phyloP scores from a whole-genome alignment of 208 protist genomes.

The Jaenimonas drosophilae region DNA sequence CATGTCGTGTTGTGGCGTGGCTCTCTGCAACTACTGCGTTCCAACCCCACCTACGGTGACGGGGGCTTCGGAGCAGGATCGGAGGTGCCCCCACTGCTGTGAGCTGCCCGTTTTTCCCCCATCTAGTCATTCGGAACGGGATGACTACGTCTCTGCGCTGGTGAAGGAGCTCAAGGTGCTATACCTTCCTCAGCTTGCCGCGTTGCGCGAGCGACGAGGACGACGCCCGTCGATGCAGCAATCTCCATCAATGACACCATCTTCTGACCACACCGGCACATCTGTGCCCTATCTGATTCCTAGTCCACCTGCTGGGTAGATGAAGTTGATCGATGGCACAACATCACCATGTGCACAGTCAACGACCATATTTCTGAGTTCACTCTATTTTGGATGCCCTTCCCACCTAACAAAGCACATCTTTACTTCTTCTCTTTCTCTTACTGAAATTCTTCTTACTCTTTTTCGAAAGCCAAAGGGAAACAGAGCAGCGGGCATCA shows the following conservation, averaged over 20 bases:
- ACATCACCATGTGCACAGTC: no score
- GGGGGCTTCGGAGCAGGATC: constrained; percentile 17
- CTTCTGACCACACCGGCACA: neutral
- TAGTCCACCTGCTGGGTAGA: no score
- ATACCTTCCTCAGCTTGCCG: constrained; percentile 41
- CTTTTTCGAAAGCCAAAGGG: no score
- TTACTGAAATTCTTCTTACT: no score
- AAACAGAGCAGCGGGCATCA: no score
- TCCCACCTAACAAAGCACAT: neutral
- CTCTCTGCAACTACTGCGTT: constrained; percentile 50
- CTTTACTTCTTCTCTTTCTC: neutral
- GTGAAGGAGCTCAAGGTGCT: constrained; percentile 73
- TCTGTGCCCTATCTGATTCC: neutral
- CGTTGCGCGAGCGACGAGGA: neutral
- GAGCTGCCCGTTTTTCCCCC: constrained; percentile 55
- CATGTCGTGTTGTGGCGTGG: constrained; percentile 70
- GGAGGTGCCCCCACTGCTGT: constrained; percentile 39
- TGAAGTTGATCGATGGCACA: no score
- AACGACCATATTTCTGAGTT: no score
- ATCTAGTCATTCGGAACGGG: constrained; percentile 29
- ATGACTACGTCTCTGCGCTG: constrained; percentile 35
- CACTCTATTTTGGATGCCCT: no score
- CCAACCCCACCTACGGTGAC: constrained; percentile 34
- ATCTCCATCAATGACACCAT: neutral
- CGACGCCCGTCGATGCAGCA: neutral